These are phyloP conservation scores for Saccharomycopsis vini DNA, from an alignment of 805 yeast species.

Conservation along the genomic window DNA sequence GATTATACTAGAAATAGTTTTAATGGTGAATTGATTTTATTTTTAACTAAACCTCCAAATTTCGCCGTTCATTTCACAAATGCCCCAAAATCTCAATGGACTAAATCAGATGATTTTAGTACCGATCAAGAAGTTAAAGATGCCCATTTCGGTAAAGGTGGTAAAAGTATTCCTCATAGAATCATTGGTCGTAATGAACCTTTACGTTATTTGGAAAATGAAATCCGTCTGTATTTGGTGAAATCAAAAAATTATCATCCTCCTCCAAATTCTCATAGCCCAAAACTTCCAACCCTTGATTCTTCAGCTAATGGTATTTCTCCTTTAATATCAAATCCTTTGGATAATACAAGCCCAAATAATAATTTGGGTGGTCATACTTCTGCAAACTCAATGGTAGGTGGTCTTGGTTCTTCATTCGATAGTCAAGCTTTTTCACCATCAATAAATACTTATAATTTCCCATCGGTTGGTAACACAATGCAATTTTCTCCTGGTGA, in stretches of 20 bases:
- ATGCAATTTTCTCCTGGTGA: neutral
- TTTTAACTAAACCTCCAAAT: conserved; percentile 54
- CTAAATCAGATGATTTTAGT: conserved; percentile 74
- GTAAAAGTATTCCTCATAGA: conserved; percentile 15
- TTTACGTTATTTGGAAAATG: conserved; percentile 4
- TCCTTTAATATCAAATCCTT: neutral
- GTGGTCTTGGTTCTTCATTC: neutral
- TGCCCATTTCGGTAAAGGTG: conserved; percentile 46
- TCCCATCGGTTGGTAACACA: conserved; percentile 1
- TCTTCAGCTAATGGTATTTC: neutral
- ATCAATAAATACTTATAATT: neutral
- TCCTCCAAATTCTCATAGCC: neutral
- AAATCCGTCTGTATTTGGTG: neutral
- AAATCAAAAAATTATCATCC: neutral
- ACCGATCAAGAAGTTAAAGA: conserved; percentile 74
- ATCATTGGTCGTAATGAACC: conserved; percentile 17
- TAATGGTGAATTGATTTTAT: conserved; percentile 39
- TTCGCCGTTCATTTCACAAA: conserved; percentile 65
- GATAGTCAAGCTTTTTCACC: neutral
- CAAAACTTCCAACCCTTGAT: neutral
- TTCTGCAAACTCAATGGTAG: too few relatives aligned
- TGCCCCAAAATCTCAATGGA: conserved; percentile 57
- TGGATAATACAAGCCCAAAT: neutral
- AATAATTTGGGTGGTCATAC: too few relatives aligned
- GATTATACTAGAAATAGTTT: conserved; percentile 23